phyloP scores from a whole-genome alignment of 306 rosid genomes.

The Nissolia schottii region DNA sequence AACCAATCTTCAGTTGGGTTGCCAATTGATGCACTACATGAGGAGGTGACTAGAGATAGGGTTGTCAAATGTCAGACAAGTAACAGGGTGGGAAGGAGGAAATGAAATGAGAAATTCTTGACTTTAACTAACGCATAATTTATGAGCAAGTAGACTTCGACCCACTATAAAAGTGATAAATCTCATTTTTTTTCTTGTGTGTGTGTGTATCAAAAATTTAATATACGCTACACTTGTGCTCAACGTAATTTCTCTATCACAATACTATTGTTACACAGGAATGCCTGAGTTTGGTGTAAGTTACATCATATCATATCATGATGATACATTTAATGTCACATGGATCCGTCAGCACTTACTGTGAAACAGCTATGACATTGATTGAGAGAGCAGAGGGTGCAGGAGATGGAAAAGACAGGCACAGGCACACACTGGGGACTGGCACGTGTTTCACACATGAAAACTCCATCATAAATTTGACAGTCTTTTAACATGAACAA shows the following conservation, averaged over 20 bases:
- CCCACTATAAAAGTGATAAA: too few relatives aligned
- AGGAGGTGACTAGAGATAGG: constrained; percentile 57
- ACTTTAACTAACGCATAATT: too few relatives aligned
- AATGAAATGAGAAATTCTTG: constrained; percentile 50
- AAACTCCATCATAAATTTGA: neutral
- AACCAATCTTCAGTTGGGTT: constrained; percentile 35
- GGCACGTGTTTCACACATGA: neutral
- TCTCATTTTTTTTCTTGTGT: too few relatives aligned
- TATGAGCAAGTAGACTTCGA: too few relatives aligned
- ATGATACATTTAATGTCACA: constrained; percentile 15
- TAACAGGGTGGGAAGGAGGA: constrained; percentile 60
- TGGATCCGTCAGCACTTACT: neutral
- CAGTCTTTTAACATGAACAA: neutral
- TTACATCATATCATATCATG: neutral
- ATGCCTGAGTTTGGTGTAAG: neutral
- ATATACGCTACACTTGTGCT: too few relatives aligned
- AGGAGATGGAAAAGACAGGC: constrained; percentile 13
- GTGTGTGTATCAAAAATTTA: too few relatives aligned
- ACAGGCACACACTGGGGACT: neutral
- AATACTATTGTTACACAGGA: neutral
- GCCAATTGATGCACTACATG: constrained; percentile 52
- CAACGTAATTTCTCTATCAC: too few relatives aligned
- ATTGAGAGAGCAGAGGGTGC: neutral
- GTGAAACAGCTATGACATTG: neutral
- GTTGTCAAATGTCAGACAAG: constrained; percentile 39